Evolutionary conservation across 2,329 filamentous ascomycete species (phyloP), one percentile per base, ranked within the genome.

Genomic region (Clonostachys chloroleuca): DNA sequence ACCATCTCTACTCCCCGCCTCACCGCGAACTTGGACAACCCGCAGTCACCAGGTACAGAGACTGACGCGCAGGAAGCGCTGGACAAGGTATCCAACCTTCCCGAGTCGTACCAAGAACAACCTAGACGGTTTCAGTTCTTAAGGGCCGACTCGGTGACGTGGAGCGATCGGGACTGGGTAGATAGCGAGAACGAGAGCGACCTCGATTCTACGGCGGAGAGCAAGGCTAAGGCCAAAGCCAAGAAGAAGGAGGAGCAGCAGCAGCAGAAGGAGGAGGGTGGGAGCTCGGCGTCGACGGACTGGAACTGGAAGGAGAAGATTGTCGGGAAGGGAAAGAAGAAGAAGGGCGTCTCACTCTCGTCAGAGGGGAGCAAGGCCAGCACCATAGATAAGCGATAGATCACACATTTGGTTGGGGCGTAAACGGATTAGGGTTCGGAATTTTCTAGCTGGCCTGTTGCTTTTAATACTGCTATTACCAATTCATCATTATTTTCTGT

Each of bases 161-260:
- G 84, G 85, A 86, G 80, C 59, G 84, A 87, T 43, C 70, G 75
- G 12, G 82, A 86, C 59, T 84, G 81, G 69, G 69, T 70, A 10
- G 80, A 84, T 52, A 81, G 68, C 48, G 72, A 66, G 39, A 65
- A 69, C 40, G 72, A 75, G 48, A 74, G 65, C 57, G 73, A 70
- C 45, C 51, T 59, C 17, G 60, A 62, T 45, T 54, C 58, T 47
- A 54, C 50, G 50, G 42, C 49, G 53, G 30, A 52, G 50, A 8
- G 42, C 40, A 48, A 54, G 43, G 44, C 51, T 36, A 36, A 39
- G 12, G 44, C 45, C 5, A 43, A 51, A 46, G 46, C 52, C 34
- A 55, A 56, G 49, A 47, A 52, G 46, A 57, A 52, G 35, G 52
- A 53, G 6, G 58, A 60, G 44, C 50, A 42, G 40, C 44, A 47